These are phyloP conservation scores for Lolium perenne DNA, from an alignment of 176 grass and related monocot species.

Conservation along the genomic window DNA sequence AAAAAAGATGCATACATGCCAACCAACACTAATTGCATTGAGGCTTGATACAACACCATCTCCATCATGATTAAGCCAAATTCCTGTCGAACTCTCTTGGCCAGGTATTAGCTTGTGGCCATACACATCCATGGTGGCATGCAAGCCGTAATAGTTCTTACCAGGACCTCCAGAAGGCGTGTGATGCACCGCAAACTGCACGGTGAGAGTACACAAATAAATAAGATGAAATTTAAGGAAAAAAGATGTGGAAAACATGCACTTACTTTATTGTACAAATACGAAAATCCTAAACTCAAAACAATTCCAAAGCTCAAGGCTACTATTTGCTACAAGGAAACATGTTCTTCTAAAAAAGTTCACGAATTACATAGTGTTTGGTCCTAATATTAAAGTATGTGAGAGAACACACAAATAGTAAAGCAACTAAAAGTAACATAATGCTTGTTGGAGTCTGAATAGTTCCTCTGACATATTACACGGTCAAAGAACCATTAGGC, in stretches of 20 bases:
- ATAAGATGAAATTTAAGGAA: background rate
- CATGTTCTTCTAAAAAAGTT: too few species aligned
- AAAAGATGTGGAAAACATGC: background rate
- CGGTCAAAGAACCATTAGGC: too few species aligned
- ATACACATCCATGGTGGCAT: background rate
- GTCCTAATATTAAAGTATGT: too few species aligned
- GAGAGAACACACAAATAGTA: too few species aligned
- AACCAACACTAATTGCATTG: background rate
- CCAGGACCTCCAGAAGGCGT: background rate
- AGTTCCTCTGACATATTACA: too few species aligned
- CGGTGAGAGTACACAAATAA: background rate
- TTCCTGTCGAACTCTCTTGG: background rate
- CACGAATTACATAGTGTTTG: too few species aligned
- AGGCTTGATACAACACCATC: background rate
- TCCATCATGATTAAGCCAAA: background rate
- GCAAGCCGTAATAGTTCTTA: background rate
- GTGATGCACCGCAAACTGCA: background rate
- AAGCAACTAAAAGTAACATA: too few species aligned
- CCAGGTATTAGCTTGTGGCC: background rate
- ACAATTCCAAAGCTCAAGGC: too few species aligned
- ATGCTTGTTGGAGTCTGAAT: too few species aligned
- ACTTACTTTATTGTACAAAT: background rate
- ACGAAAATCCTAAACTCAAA: too few species aligned
- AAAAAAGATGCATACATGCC: background rate
- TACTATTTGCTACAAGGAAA: too few species aligned